A percentile compares a stretch with the other conserved stretches of the same genome.
phyloP scores from a whole-genome alignment of 495 filamentous ascomycete species.

The Podospora fimiseda region DNA sequence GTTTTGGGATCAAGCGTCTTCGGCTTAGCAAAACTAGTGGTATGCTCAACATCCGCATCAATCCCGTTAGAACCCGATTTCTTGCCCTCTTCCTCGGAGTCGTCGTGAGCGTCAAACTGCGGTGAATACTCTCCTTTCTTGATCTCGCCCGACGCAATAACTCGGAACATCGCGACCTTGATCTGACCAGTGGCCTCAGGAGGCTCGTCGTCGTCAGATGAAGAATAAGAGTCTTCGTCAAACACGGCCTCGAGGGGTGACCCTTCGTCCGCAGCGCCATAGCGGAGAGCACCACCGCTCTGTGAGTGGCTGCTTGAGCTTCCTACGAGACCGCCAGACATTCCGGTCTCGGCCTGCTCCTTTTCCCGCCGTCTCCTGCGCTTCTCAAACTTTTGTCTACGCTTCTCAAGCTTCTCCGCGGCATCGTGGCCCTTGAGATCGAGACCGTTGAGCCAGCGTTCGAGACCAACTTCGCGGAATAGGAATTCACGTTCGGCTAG shows the following conservation, averaged over 20 bases:
- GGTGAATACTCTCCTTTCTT: constrained; percentile 96
- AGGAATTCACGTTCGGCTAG: constrained; percentile 95
- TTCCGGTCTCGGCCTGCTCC: constrained; percentile 41
- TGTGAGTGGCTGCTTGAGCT: constrained; percentile 19
- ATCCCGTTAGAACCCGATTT: constrained; percentile 36
- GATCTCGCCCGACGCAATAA: constrained; percentile 92
- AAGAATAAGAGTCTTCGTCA: constrained; percentile 66
- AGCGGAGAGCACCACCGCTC: constrained; percentile 57
- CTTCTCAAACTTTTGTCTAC: constrained; percentile 83
- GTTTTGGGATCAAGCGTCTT: constrained; percentile 95
- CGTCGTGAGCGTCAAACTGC: constrained; percentile 94
- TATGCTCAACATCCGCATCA: constrained; percentile 80
- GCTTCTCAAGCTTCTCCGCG: constrained; percentile 75
- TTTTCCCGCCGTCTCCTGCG: constrained; percentile 66
- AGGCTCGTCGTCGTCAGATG: constrained; percentile 81
- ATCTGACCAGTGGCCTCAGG: constrained; percentile 96
- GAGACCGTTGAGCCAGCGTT: constrained; percentile 90
- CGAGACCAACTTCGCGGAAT: constrained; percentile 93
- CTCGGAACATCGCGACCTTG: constrained; percentile 93
- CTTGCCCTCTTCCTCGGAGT: constrained; percentile 63
- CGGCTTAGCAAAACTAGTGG: constrained; percentile 96
- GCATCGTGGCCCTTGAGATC: constrained; percentile 86
- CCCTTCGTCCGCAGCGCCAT: constrained; percentile 65
- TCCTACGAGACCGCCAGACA: too few relatives aligned
- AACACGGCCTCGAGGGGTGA: constrained; percentile 67